Percentiles rank a stretch among this genome's conserved stretches.
Evolutionary conservation across 164 flowering plant genomes (phyloP).

Genomic region (Piper betle): DNA sequence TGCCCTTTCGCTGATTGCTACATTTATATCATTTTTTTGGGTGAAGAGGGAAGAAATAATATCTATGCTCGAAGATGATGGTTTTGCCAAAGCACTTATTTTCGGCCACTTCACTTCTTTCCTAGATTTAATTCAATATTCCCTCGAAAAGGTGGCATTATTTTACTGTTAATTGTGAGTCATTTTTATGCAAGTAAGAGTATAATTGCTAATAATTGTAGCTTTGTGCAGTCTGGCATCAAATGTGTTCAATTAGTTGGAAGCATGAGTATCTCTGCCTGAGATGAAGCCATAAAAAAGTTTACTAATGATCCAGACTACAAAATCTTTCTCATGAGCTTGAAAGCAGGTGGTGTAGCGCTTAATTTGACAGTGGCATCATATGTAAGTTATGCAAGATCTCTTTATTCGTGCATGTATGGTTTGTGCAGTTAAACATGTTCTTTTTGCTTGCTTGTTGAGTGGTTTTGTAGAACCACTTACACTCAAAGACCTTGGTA

Average conservation of each 20-base stretch:
- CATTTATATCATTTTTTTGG: conserved; percentile 4
- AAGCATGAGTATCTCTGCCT: conserved; percentile 65
- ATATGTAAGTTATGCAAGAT: too few species aligned
- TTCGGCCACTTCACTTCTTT: conserved; percentile 98
- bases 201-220: not conserved
- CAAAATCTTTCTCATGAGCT: conserved; percentile 86
- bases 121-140: conserved; percentile 78
- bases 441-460: too few species aligned
- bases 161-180: not conserved
- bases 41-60: conserved; percentile 87
- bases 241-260: conserved; percentile 71
- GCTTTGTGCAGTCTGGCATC: conserved; percentile 59
- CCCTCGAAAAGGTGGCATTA: conserved; percentile 56
- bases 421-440: too few species aligned
- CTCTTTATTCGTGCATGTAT: too few species aligned
- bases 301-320: conserved; percentile 78
- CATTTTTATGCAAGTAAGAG: not conserved
- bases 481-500: too few species aligned
- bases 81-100: conserved; percentile 92
- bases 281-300: conserved; percentile 66
- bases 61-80: conserved; percentile 85
- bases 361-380: conserved; percentile 98
- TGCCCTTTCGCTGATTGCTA: not conserved
- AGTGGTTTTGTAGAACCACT: too few species aligned
- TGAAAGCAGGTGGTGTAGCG: conserved; percentile 96